Evolutionary conservation across 768 basidiomycete species (phyloP).

Genomic region (Tulasnella sp.): DNA sequence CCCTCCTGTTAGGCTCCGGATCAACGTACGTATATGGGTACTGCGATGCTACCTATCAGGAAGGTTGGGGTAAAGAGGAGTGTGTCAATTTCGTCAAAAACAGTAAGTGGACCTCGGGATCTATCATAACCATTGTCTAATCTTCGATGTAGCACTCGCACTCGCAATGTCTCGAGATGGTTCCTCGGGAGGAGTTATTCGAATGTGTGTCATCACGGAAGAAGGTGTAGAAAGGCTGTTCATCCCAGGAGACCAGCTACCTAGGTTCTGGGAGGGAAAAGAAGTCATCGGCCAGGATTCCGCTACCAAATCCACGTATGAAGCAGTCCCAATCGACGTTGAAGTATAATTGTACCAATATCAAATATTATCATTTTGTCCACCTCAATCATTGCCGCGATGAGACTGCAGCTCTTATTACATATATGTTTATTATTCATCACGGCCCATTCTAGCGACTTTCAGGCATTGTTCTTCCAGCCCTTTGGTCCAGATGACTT

Average conservation of each 20-base stretch:
- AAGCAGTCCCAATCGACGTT: slow-evolving; percentile 19
- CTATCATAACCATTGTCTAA: not conserved
- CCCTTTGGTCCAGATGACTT: slow-evolving; percentile 60
- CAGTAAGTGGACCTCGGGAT: slow-evolving; percentile 42
- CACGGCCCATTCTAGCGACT: slow-evolving; percentile 46
- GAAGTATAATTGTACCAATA: slow-evolving; percentile 16
- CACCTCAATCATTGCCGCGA: too few relatives aligned
- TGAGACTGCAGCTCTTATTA: not conserved
- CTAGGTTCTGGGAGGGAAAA: slow-evolving; percentile 78
- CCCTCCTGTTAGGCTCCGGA: slow-evolving; percentile 55
- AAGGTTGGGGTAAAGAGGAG: slow-evolving; percentile 81
- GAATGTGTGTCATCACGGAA: slow-evolving; percentile 94
- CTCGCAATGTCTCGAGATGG: slow-evolving; percentile 97
- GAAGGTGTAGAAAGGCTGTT: slow-evolving; percentile 85
- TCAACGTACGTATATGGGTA: slow-evolving; percentile 98
- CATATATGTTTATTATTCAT: not conserved
- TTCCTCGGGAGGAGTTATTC: slow-evolving; percentile 92
- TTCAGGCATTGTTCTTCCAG: slow-evolving; percentile 69
- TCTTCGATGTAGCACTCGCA: slow-evolving; percentile 50
- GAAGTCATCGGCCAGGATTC: slow-evolving; percentile 39
- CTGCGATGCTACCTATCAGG: slow-evolving; percentile 94
- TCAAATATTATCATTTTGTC: slow-evolving; percentile 1
- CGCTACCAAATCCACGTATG: slow-evolving; percentile 2
- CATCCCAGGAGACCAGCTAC: slow-evolving; percentile 79
- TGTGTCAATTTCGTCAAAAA: slow-evolving; percentile 92